A percentile compares a stretch with the other conserved stretches of the same genome.
Conservation (phyloP, 2,329 filamentous ascomycete genomes). For the Aspergillus brasiliensis region DNA sequence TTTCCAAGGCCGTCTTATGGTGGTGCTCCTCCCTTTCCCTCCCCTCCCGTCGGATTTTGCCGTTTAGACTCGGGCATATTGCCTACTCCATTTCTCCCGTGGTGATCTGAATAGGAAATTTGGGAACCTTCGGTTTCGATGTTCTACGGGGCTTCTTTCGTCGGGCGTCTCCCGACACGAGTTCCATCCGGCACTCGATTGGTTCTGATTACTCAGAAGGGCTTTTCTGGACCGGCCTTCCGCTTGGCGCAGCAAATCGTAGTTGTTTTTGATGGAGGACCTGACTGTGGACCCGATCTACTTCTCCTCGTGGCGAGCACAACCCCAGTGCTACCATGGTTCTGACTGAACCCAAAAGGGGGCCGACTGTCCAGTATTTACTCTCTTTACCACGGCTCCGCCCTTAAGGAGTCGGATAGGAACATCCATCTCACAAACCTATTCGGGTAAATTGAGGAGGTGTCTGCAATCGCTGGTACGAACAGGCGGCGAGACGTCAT, state of each 20-base stretch:
- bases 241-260: constrained; percentile 14
- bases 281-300: constrained; percentile 21
- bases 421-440: not conserved
- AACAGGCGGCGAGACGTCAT: constrained; percentile 14
- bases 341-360: constrained; percentile 6
- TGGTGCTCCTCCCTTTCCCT: not conserved
- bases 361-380: not conserved
- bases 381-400: not conserved
- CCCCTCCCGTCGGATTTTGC: not conserved
- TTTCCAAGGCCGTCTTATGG: not conserved
- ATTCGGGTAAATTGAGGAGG: constrained; percentile 6
- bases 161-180: not conserved
- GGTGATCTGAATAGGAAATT: not conserved
- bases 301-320: constrained; percentile 22
- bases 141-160: constrained; percentile 5
- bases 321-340: constrained; percentile 16
- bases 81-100: not conserved
- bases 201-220: constrained; percentile 2
- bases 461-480: constrained; percentile 14
- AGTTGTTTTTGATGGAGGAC: constrained; percentile 5
- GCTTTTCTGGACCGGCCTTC: not conserved
- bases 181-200: not conserved
- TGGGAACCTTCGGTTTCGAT: not conserved
- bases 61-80: not conserved
- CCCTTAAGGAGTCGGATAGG: constrained; percentile 9